Base-by-base conservation (phyloP, 306 rosid genomes). In the Glycine soja region DNA sequence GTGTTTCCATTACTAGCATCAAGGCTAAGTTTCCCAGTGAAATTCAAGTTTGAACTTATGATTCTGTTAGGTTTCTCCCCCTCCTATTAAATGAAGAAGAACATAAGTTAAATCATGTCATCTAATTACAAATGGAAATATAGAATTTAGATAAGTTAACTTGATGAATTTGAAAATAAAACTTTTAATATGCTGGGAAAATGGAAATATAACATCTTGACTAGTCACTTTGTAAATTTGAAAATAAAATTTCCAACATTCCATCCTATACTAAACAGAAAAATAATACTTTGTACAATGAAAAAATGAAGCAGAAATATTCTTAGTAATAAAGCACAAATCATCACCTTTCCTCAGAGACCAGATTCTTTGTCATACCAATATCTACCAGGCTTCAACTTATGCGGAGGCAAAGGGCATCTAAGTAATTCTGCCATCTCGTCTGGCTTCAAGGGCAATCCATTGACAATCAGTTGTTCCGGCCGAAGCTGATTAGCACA, bases 301-400 rank as follows among this genome's bases (percentile, higher is more conserved):
- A 24, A 72, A 82, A 50, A 76, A 18, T 11, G 79, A 70, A 74
- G 52, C n/a, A 53, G 67, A 83, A 83, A 51, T 42, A 70, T 70
- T 18, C 50, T 30, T 47, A 57, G 40, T 61, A 77, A 57, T 18
- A 80, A 38, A 72, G 76, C 64, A 80, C 42, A 72, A 68, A 84
- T 58, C 65, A 87, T 85, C 84, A 96, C 99, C 97, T 93, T 93
- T 88, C 99, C 98, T 97, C 98, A 96, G 40, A 87, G 87, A 77
- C 97, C 99, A 30, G 99, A 96, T 85, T 96, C 99, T 88, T 96
- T 96, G 90, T 96, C 99, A 64, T 96, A 96, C 99, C 98, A 96
- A 83, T 96, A 96, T 90, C 91, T 89, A 78, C 99, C 98, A 38
- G 99, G 99, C 89, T 93, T 93, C 84, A 96, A 81, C 81, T 93